phyloP scores from a whole-genome alignment of 352 stramenopile genomes.

The Phytopythium aichiense region DNA sequence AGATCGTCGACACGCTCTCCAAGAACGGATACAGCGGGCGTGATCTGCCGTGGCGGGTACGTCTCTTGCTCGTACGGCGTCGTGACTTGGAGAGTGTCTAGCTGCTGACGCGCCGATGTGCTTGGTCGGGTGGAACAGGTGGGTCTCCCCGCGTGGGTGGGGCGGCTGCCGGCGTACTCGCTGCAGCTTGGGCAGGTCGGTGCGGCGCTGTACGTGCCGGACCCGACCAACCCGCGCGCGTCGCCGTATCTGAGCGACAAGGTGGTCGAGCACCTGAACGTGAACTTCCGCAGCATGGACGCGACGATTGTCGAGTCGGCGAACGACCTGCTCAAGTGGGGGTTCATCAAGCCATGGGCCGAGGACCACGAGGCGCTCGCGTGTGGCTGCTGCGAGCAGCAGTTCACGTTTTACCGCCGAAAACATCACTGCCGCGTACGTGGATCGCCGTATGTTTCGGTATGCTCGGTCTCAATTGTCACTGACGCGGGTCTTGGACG shows the following conservation, averaged over 20 bases:
- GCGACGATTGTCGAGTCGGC: conserved; percentile 76
- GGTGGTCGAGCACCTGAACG: conserved; percentile 72
- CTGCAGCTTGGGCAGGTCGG: conserved; percentile 85
- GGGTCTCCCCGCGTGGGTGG: conserved; percentile 80
- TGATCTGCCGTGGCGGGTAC: conserved; percentile 76
- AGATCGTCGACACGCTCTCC: conserved; percentile 82
- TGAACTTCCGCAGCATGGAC: conserved; percentile 60
- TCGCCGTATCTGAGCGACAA: conserved; percentile 85
- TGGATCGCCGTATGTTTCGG: background rate
- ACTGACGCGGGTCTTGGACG: background rate
- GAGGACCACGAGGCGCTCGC: conserved; percentile 77
- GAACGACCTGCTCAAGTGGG: conserved; percentile 83
- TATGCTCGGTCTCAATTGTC: background rate
- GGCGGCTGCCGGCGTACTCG: conserved; percentile 77
- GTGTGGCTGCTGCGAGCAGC: conserved; percentile 68
- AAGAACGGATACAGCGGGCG: conserved; percentile 83
- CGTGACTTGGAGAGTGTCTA: background rate
- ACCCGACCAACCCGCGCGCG: conserved; percentile 42
- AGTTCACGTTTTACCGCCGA: conserved; percentile 79
- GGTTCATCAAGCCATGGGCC: conserved; percentile 85
- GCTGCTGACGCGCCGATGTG: background rate
- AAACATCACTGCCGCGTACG: conserved; percentile 83
- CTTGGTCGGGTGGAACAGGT: conserved; percentile 17
- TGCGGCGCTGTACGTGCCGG: conserved; percentile 61
- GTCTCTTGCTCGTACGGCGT: background rate